Percentiles rank a stretch among this genome's conserved stretches.
These are phyloP conservation scores for Citrus trifoliata DNA, from an alignment of 345 rosid species.

Conservation along the genomic window DNA sequence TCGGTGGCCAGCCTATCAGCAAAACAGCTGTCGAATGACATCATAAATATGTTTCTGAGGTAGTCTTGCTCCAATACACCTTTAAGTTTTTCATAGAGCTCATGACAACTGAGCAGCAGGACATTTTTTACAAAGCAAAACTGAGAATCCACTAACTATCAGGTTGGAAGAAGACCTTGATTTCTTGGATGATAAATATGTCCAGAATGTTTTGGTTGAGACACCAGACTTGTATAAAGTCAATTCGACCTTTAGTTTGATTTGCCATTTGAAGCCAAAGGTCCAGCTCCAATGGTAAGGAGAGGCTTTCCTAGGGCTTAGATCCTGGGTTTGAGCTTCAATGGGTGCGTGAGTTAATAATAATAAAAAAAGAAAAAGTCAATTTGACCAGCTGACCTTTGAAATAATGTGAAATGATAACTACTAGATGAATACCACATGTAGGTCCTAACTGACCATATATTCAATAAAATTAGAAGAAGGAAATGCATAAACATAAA, in stretches of 20 bases:
- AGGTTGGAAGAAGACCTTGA: background rate
- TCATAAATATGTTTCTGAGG: background rate
- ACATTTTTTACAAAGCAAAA: background rate
- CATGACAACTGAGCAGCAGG: background rate
- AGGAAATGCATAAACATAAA: background rate
- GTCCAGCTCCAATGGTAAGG: too few species aligned
- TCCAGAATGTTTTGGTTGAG: background rate
- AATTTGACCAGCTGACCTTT: background rate
- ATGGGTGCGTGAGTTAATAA: too few species aligned
- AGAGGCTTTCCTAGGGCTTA: too few species aligned
- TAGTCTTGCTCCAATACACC: background rate
- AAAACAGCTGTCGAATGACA: background rate
- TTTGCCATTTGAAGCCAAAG: too few species aligned
- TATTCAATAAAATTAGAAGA: background rate
- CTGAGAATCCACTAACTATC: conserved; percentile 1
- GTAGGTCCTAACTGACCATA: background rate
- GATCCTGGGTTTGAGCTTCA: too few species aligned
- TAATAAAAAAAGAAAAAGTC: background rate
- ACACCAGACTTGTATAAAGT: too few species aligned
- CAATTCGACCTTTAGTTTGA: too few species aligned
- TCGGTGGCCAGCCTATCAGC: background rate
- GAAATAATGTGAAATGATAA: background rate
- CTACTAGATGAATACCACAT: background rate
- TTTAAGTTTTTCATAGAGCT: background rate
- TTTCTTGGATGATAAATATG: background rate